Evolutionary conservation across 495 filamentous ascomycete species (phyloP).

Genomic region (Penicillium roqueforti): DNA sequence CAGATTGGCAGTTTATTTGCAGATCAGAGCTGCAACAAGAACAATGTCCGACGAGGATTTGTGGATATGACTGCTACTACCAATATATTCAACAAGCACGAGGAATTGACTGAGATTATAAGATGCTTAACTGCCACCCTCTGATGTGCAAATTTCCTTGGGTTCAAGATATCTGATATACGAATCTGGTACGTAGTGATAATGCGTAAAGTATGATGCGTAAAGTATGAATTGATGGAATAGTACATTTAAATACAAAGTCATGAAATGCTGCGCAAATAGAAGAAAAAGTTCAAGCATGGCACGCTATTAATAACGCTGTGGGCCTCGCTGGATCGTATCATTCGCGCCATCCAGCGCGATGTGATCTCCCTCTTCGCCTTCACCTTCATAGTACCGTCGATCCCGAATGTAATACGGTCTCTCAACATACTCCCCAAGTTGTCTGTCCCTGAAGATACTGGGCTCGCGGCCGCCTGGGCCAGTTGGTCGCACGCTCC

Average conservation of each 20-base stretch:
- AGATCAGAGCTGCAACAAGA: not conserved
- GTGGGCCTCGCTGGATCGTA: slow-evolving; percentile 30
- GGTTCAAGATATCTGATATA: not conserved
- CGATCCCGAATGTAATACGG: slow-evolving; percentile 40
- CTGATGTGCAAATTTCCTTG: not conserved
- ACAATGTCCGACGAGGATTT: not conserved
- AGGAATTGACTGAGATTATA: not conserved
- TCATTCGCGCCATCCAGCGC: slow-evolving; percentile 28
- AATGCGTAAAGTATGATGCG: not conserved
- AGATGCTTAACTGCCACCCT: not conserved
- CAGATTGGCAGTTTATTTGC: not conserved
- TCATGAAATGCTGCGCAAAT: not conserved
- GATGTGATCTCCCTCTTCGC: slow-evolving; percentile 32
- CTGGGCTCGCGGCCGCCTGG: slow-evolving; percentile 32
- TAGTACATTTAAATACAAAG: not conserved
- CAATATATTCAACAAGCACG: not conserved
- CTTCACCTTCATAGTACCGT: slow-evolving; percentile 38
- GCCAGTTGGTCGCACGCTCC: slow-evolving; percentile 47
- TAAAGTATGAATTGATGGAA: not conserved
- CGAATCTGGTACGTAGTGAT: not conserved
- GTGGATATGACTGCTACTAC: not conserved
- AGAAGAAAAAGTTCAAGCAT: slow-evolving; percentile 6
- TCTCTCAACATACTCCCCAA: slow-evolving; percentile 43
- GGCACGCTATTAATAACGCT: slow-evolving; percentile 24
- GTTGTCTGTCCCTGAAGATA: slow-evolving; percentile 35